Conservation (phyloP, 2,329 filamentous ascomycete species). For the Fusarium pseudocircinatum region DNA sequence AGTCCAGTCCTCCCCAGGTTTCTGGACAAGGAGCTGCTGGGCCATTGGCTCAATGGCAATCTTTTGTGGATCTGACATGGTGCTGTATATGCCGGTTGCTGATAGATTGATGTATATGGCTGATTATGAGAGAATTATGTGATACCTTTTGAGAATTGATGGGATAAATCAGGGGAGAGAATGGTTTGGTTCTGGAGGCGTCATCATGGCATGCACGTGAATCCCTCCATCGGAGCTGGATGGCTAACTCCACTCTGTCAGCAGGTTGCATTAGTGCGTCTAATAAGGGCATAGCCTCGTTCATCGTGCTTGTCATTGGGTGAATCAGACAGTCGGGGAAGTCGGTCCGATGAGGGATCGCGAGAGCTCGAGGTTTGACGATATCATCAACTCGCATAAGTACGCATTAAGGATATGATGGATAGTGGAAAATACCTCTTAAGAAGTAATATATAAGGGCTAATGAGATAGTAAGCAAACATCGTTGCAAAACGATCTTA, state of each 20-base stretch:
- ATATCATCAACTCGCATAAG: slow-evolving; percentile 1
- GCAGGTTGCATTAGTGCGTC: slow-evolving; percentile 24
- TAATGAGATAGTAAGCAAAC: fast-evolving
- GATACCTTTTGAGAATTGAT: neutral
- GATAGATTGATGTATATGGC: neutral
- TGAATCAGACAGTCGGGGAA: fast-evolving
- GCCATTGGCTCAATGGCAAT: slow-evolving; percentile 16
- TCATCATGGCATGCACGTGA: neutral
- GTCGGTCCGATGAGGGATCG: neutral
- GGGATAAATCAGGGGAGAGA: neutral
- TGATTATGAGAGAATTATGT: neutral
- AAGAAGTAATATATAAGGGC: fast-evolving
- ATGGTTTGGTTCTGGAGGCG: neutral
- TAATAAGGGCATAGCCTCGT: neutral
- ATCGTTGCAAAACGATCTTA: fast-evolving
- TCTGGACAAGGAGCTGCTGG: slow-evolving; percentile 6
- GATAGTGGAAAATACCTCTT: too few relatives aligned
- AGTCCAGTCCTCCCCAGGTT: slow-evolving; percentile 10
- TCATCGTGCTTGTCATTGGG: fast-evolving
- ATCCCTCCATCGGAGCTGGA: neutral
- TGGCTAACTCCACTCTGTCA: slow-evolving; percentile 9
- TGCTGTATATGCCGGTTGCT: neutral
- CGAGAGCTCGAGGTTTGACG: neutral
- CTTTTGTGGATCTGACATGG: neutral
- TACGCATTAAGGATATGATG: fast-evolving